A percentile compares a stretch with the other conserved stretches of the same genome.
phyloP scores from a whole-genome alignment of 1,284 basidiomycete species.

The Mycosarcoma maydis region DNA sequence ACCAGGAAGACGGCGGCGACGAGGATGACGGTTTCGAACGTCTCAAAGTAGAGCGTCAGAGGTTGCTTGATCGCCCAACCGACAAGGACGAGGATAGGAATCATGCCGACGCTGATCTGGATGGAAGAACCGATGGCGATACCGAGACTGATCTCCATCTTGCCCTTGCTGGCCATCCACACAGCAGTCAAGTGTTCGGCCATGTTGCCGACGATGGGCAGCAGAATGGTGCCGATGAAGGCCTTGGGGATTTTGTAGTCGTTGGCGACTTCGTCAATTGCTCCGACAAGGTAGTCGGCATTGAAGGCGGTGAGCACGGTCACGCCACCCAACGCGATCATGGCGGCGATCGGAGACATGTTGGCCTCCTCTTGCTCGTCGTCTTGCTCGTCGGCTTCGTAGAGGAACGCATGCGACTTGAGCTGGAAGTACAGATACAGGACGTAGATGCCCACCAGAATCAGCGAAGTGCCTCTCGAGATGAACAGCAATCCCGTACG shows the following conservation, averaged over 20 bases:
- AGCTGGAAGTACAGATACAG: slow-evolving; percentile 72
- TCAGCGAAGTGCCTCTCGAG: slow-evolving; percentile 61
- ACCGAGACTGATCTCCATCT: slow-evolving; percentile 72
- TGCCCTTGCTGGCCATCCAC: slow-evolving; percentile 64
- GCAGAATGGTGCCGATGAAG: slow-evolving; percentile 73
- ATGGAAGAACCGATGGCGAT: slow-evolving; percentile 86
- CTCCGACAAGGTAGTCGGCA: slow-evolving; percentile 67
- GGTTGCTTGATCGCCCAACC: slow-evolving; percentile 67
- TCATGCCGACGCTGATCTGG: slow-evolving; percentile 62
- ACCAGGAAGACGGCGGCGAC: slow-evolving; percentile 66
- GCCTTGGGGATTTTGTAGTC: slow-evolving; percentile 65
- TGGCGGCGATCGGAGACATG: slow-evolving; percentile 62
- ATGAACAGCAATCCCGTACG: slow-evolving; percentile 61
- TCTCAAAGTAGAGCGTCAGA: slow-evolving; percentile 66
- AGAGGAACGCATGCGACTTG: slow-evolving; percentile 63
- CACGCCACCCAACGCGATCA: slow-evolving; percentile 55
- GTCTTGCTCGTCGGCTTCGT: slow-evolving; percentile 53
- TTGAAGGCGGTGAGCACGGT: slow-evolving; percentile 65
- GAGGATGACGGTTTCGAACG: slow-evolving; percentile 63
- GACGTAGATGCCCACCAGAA: slow-evolving; percentile 83
- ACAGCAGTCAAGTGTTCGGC: slow-evolving; percentile 65
- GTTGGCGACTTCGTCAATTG: slow-evolving; percentile 65
- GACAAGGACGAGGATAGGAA: slow-evolving; percentile 65
- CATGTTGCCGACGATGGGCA: slow-evolving; percentile 82
- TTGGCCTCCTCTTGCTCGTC: slow-evolving; percentile 59